phyloP scores from a whole-genome alignment of 164 flowering plant species.

The Chimonanthus salicifolius region DNA sequence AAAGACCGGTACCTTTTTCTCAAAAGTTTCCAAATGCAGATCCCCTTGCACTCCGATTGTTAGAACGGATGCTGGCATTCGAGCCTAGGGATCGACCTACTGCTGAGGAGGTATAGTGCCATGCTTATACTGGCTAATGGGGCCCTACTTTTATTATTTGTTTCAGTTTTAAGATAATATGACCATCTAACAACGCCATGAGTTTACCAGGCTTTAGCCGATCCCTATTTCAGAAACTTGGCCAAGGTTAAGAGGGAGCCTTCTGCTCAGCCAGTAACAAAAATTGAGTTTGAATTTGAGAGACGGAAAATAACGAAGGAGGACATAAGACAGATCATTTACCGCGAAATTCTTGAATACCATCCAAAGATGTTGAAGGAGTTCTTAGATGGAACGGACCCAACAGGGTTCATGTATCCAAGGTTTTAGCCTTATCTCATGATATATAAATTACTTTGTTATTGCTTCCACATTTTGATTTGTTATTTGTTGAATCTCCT shows the following conservation, averaged over 20 bases:
- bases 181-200: slow-evolving; percentile 11
- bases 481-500: background rate
- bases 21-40: slow-evolving; percentile 94
- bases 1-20: slow-evolving; percentile 75
- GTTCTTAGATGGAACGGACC: slow-evolving; percentile 75
- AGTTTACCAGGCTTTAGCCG: slow-evolving; percentile 83
- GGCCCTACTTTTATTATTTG: background rate
- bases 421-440: slow-evolving; percentile 41
- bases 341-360: slow-evolving; percentile 88
- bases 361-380: slow-evolving; percentile 97
- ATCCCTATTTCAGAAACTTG: slow-evolving; percentile 91
- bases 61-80: slow-evolving; percentile 94
- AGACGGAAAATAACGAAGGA: slow-evolving; percentile 91
- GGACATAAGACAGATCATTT: slow-evolving; percentile 89
- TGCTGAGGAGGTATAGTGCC: slow-evolving; percentile 77
- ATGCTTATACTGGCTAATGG: slow-evolving; percentile 4
- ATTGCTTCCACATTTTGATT: background rate
- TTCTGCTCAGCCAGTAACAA: slow-evolving; percentile 91
- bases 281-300: slow-evolving; percentile 98
- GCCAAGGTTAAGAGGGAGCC: slow-evolving; percentile 98
- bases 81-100: slow-evolving; percentile 91
- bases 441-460: background rate
- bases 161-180: background rate
- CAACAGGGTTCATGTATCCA: slow-evolving; percentile 93
- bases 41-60: slow-evolving; percentile 83